Base-by-base conservation (phyloP, 176 grass and related monocot species). In the Raddia distichophylla region DNA sequence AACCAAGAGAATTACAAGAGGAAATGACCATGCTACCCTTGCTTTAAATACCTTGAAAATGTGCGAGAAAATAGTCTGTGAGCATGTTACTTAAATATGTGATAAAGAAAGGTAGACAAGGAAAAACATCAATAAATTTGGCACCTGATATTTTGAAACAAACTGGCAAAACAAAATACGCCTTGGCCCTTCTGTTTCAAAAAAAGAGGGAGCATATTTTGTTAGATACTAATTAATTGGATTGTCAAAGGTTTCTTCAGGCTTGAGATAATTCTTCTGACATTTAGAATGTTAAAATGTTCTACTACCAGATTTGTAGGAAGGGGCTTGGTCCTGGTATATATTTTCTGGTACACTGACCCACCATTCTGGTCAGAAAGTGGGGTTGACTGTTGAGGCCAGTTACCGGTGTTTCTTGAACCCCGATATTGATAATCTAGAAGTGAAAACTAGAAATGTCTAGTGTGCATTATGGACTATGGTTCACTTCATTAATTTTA, bases 401-500 rank as follows among this genome's bases (percentile, higher is more conserved):
- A 50, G 16, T 78, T 77, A 17, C n/a, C 12, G 5, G 6, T 15
- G 74, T 47, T 61, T 45, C 12, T 77, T 77, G 74, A 63, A 77
- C 71, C 51, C 17, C 64, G 75, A 77, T 42, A 43, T 69, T 70
- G 44, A 51, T 57, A 50, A 10, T 20, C 6, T 46, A 14, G 69
- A 84, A 37, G 17, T 20, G 43, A 60, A 84, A 60, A 17, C 60
- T 78, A 37, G 20, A 15, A 51, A 35, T 64, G 59, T 78, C 54
- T 5, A 71, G 32, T 32, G 1, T 48, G 43, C 32, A 73, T 52
- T 67, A 0, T 48, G 43, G 16, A 73, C 61, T 67, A 15, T 58
- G 69, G 60, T 33, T 80, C 12, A 35, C 51, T 67, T 66, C 55
- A 48, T 19, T 79, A 85, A 10, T 79, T 61, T 64, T 86, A 57